phyloP scores from a whole-genome alignment of 2,329 filamentous ascomycete genomes.

The Phyllosticta paracitricarpa region DNA sequence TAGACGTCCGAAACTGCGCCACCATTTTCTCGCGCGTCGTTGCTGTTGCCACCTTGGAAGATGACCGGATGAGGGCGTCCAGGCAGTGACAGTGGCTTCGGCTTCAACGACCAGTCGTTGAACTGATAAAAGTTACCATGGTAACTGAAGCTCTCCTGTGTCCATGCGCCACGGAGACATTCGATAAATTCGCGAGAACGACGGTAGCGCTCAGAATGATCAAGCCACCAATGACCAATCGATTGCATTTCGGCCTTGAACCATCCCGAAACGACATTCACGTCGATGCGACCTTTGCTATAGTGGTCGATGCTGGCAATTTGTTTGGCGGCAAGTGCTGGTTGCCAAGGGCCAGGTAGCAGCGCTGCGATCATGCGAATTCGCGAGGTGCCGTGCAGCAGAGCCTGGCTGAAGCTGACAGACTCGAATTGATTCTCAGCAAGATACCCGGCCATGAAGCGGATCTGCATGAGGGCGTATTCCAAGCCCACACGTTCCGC shows the following conservation, averaged over 20 bases:
- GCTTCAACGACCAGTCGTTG: constrained; percentile 40
- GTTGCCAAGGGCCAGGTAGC: constrained; percentile 42
- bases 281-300: constrained; percentile 40
- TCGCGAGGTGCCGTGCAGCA: constrained; percentile 37
- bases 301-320: constrained; percentile 46
- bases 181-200: constrained; percentile 43
- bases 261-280: constrained; percentile 46
- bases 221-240: constrained; percentile 46
- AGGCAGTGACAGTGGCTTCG: constrained; percentile 34
- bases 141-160: constrained; percentile 38
- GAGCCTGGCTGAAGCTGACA: constrained; percentile 42
- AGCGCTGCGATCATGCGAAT: constrained; percentile 44
- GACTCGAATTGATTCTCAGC: constrained; percentile 42
- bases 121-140: constrained; percentile 45
- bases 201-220: constrained; percentile 43
- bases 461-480: constrained; percentile 43
- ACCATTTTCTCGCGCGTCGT: constrained; percentile 42
- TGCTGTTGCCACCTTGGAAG: constrained; percentile 44
- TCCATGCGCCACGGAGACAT: constrained; percentile 44
- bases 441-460: constrained; percentile 43
- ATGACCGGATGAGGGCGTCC: constrained; percentile 41
- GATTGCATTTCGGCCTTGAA: constrained; percentile 44
- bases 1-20: constrained; percentile 42
- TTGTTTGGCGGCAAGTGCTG: constrained; percentile 43
- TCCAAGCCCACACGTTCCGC: constrained; percentile 42